phyloP scores from a whole-genome alignment of 352 stramenopile genomes.

The Thraustochytrium sp. region DNA sequence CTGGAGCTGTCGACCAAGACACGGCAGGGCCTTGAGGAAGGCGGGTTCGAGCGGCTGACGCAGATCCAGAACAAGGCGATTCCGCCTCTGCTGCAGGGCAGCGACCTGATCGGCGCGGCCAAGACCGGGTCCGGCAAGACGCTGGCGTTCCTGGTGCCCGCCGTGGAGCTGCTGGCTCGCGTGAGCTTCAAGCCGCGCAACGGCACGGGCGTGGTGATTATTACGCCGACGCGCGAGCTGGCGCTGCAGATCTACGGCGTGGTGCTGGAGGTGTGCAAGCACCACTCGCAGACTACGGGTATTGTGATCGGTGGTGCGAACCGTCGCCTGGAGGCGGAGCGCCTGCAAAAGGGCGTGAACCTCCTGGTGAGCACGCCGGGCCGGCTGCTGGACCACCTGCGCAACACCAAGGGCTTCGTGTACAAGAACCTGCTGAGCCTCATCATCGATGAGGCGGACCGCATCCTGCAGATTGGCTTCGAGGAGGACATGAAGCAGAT shows the following conservation, averaged over 20 bases:
- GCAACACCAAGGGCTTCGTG: conserved; percentile 96
- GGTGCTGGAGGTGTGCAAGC: conserved; percentile 88
- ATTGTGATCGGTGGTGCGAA: conserved; percentile 97
- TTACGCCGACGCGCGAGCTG: conserved; percentile 94
- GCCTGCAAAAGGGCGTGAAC: conserved; percentile 89
- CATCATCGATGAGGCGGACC: conserved; percentile 97
- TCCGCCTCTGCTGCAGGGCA: conserved; percentile 83
- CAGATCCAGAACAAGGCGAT: conserved; percentile 96
- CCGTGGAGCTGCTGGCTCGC: conserved; percentile 90
- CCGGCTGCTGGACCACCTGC: conserved; percentile 92
- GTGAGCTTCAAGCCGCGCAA: conserved; percentile 91
- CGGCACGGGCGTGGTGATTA: conserved; percentile 94
- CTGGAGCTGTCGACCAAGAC: conserved; percentile 84
- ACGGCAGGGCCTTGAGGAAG: conserved; percentile 71
- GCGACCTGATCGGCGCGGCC: conserved; percentile 92
- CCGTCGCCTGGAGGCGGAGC: conserved; percentile 86
- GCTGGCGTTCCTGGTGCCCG: conserved; percentile 95
- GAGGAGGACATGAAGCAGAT: conserved; percentile 98
- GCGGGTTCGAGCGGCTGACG: conserved; percentile 90
- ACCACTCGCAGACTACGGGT: conserved; percentile 89
- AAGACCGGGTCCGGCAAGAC: conserved; percentile 98
- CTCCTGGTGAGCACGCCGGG: conserved; percentile 96
- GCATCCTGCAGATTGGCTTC: conserved; percentile 97
- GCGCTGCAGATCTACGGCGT: conserved; percentile 98
- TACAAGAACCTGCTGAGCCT: conserved; percentile 91